Conservation (phyloP, 1,139 yeast species). For the Diutina catenulata region DNA sequence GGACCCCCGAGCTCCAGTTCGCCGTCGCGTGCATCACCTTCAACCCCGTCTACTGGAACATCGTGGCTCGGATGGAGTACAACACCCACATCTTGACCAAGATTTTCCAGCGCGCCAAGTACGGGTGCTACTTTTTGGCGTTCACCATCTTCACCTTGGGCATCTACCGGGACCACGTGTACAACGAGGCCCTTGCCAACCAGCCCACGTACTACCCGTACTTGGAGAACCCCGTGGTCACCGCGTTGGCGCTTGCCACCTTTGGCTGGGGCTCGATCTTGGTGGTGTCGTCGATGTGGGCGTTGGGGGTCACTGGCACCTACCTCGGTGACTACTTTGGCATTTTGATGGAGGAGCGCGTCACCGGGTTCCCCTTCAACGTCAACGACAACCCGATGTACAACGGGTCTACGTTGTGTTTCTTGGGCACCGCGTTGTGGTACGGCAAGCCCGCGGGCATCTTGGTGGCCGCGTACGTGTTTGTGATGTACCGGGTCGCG, state of each 20-base stretch:
- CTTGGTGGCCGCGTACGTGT: conserved; percentile 58
- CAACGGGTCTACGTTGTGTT: conserved; percentile 80
- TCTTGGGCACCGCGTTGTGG: conserved; percentile 83
- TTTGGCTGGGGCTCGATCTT: conserved; percentile 68
- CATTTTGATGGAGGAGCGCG: conserved; percentile 80
- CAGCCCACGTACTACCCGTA: conserved; percentile 46
- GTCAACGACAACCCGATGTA: conserved; percentile 93
- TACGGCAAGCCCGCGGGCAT: conserved; percentile 87
- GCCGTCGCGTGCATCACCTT: conserved; percentile 59
- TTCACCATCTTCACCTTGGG: conserved; percentile 76
- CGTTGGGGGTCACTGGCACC: conserved; percentile 93
- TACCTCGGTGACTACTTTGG: conserved; percentile 97
- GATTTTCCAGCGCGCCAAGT: conserved; percentile 53
- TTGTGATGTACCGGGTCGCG: conserved; percentile 74
- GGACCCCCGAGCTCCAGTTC: conserved; percentile 15
- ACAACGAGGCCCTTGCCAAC: conserved; percentile 41
- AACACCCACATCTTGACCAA: conserved; percentile 65
- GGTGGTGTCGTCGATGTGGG: conserved; percentile 79
- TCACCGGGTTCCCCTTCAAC: conserved; percentile 90
- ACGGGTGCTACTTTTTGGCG: conserved; percentile 82
- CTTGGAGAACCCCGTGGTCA: conserved; percentile 25
- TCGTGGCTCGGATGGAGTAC: conserved; percentile 80
- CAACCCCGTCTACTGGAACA: conserved; percentile 94
- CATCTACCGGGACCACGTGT: conserved; percentile 65
- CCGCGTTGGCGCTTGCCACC: conserved; percentile 20